Base-by-base conservation (phyloP, 2,329 filamentous ascomycete genomes). In the Cadophora gregata region DNA sequence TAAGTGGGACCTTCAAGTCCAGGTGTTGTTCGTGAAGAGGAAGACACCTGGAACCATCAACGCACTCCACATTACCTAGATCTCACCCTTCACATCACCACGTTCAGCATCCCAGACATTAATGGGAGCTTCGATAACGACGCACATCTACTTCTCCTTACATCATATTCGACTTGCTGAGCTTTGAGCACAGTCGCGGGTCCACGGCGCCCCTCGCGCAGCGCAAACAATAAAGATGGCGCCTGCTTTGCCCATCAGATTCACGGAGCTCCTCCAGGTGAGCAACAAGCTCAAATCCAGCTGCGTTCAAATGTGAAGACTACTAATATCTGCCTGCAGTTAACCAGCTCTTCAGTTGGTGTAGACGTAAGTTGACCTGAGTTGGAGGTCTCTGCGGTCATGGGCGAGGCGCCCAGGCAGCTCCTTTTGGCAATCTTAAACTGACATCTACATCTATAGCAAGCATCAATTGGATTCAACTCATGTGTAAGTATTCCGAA, bases 181-280 rank as follows among this genome's bases (percentile, higher is more conserved):
- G 70, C 47, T 72, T 70, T 74, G 74, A 73, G 72, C 66, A 71
- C 73, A 63, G 53, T 69, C 69, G 65, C 63, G 62, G 68, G 65
- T 68, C 53, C 47, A 60, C 63, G 68, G 71, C 74, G 73, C 74
- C 72, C 59, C 65, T 71, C 59, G 69, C 64, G 68, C 70, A 67
- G 69, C 70, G 70, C 71, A 72, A 69, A 68, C 60, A 63, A 62
- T 68, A 67, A 73, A 74, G 65, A 77, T 77, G 75, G 74, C 71
- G 66, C 73, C 88, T 79, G 87, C 89, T 81, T 85, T 96, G 78
- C 93, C 92, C 78, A 97, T 97, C 83, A 93, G 93, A 85, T 96
- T 97, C 82, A 91, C 91, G 80, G 93, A 97, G 89, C 88, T 95
- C 78, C 86, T 95, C 80, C 92, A 94, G 85, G 88, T 90, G 56